These are phyloP conservation scores for Agaricus blazei DNA, from an alignment of 768 basidiomycete genomes.

Conservation along the genomic window DNA sequence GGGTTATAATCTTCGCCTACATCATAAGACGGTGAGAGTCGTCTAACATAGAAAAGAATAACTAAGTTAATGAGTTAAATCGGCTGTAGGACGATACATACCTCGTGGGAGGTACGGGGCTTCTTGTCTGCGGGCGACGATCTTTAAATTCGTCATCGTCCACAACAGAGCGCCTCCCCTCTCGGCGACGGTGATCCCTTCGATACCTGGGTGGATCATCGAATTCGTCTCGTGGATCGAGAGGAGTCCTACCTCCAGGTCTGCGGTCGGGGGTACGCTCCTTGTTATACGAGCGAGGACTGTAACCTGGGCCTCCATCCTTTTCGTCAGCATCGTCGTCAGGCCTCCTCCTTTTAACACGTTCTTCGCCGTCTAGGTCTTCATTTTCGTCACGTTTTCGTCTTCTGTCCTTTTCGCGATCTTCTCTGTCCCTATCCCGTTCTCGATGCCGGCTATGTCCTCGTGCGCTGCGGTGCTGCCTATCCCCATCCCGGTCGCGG, in stretches of 20 bases:
- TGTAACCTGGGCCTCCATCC: constrained; percentile 39
- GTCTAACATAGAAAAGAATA: constrained; percentile 31
- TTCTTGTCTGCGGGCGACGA: constrained; percentile 29
- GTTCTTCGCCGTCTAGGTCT: constrained; percentile 34
- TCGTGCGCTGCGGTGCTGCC: constrained; percentile 43
- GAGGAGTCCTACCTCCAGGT: constrained; percentile 40
- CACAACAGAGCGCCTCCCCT: constrained; percentile 30
- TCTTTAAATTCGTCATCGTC: constrained; percentile 37
- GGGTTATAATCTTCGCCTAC: constrained; percentile 75
- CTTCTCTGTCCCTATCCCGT: constrained; percentile 48
- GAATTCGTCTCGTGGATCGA: constrained; percentile 57
- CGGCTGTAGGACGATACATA: constrained; percentile 20
- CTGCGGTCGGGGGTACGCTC: constrained; percentile 45
- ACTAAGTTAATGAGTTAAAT: neutral
- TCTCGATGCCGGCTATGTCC: constrained; percentile 44
- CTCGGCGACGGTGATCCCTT: constrained; percentile 28
- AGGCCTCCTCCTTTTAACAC: constrained; percentile 58
- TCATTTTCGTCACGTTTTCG: constrained; percentile 36
- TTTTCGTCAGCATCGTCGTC: constrained; percentile 47
- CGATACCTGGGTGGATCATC: constrained; percentile 48
- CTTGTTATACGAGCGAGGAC: constrained; percentile 44
- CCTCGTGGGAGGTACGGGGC: constrained; percentile 43
- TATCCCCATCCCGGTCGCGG: constrained; percentile 47
- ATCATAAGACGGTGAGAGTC: constrained; percentile 63
- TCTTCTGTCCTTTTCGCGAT: constrained; percentile 48